A percentile compares a stretch with the other conserved stretches of the same genome.
Evolutionary conservation across 371 early-diverging fungal genomes (phyloP).

Genomic region (Mortierella sp.): DNA sequence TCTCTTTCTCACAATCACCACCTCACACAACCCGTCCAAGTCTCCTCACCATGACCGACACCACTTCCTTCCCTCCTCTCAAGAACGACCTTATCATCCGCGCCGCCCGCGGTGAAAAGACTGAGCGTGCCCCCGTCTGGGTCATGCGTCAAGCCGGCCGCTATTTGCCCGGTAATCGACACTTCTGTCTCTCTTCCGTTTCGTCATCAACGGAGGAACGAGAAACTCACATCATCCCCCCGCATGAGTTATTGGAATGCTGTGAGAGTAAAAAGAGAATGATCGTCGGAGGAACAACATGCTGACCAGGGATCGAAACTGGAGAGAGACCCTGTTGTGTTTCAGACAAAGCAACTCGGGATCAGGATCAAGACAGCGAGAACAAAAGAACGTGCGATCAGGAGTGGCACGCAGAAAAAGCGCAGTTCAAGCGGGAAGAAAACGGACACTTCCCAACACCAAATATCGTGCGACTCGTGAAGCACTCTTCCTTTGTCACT

Average conservation of each 20-base stretch:
- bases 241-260: neutral
- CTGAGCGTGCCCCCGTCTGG: constrained; percentile 96
- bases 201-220: neutral
- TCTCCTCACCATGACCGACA: constrained; percentile 20
- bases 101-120: constrained; percentile 87
- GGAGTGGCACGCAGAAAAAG: neutral
- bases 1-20: neutral
- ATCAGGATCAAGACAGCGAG: neutral
- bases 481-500: neutral
- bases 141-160: constrained; percentile 99
- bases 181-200: neutral
- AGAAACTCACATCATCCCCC: neutral
- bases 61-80: constrained; percentile 81
- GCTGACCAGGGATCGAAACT: neutral
- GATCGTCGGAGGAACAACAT: neutral
- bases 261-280: neutral
- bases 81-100: constrained; percentile 94
- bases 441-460: neutral
- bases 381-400: neutral
- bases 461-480: neutral
- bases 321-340: neutral
- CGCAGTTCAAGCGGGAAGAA: neutral
- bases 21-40: neutral
- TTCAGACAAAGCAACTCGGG: neutral
- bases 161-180: constrained; percentile 89